These are phyloP conservation scores for Camellia japonica DNA, from an alignment of 148 eudicot species.

Conservation along the genomic window DNA sequence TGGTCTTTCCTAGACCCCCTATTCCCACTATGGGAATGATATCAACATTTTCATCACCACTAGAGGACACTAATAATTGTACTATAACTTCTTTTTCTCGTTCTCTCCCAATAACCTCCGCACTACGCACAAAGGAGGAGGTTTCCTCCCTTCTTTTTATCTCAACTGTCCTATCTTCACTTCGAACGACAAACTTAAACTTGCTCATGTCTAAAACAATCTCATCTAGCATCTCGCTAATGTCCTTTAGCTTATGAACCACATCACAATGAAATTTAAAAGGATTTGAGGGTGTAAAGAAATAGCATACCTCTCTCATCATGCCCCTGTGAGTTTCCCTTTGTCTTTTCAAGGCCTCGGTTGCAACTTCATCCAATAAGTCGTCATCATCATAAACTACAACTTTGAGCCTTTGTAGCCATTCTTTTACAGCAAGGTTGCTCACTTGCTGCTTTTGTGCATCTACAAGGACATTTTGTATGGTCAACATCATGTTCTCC, in stretches of 20 bases:
- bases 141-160: not conserved
- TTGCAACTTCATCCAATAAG: not conserved
- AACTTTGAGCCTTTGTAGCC: constrained; percentile 17
- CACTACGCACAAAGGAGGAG: not conserved
- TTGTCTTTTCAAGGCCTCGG: not conserved
- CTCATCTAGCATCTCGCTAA: constrained; percentile 11
- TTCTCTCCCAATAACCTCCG: constrained; percentile 24
- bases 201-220: constrained; percentile 9
- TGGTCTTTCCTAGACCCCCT: constrained; percentile 33
- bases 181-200: constrained; percentile 16
- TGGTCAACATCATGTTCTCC: not conserved
- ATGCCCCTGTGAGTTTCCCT: not conserved
- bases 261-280: not conserved
- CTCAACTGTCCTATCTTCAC: not conserved
- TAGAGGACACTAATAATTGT: not conserved
- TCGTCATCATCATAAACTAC: constrained; percentile 19
- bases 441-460: not conserved
- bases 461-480: constrained; percentile 11
- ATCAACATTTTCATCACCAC: not conserved
- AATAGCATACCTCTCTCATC: not conserved
- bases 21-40: constrained; percentile 28
- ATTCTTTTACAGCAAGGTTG: not conserved
- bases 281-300: constrained; percentile 16
- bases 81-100: constrained; percentile 15
- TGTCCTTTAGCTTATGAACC: constrained; percentile 9